Conservation (phyloP, 2,329 filamentous ascomycete species). For the Amauroascus verrucosus region DNA sequence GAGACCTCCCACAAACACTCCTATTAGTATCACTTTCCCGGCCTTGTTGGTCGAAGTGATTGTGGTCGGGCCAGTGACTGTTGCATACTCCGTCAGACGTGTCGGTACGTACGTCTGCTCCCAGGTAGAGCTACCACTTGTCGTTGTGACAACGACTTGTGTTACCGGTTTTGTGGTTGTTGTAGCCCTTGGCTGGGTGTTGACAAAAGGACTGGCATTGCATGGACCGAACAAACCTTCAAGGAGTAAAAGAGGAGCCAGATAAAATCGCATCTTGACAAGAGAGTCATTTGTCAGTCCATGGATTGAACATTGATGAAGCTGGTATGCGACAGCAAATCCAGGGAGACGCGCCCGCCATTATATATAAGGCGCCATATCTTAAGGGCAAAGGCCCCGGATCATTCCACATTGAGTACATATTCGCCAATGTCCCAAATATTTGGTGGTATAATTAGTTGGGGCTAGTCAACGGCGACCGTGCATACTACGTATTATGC, state of each 20-base stretch:
- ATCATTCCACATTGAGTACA: not conserved
- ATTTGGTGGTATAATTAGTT: no score
- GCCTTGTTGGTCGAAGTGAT: conserved; percentile 4
- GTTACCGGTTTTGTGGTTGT: not conserved
- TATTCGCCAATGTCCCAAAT: not conserved
- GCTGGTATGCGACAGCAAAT: no score
- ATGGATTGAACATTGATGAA: not conserved
- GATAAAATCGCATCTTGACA: conserved; percentile 5
- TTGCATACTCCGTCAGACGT: not conserved
- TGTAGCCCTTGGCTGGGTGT: not conserved
- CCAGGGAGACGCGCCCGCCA: not conserved
- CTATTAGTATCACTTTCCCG: not conserved
- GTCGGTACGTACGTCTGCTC: conserved; percentile 4
- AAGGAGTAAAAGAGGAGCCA: not conserved
- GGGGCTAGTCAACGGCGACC: not conserved
- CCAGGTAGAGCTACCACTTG: conserved; percentile 1
- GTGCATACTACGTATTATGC: not conserved
- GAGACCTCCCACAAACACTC: conserved; percentile 5
- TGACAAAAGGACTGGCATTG: not conserved
- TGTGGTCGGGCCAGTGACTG: not conserved
- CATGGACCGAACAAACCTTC: not conserved
- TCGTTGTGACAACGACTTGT: conserved; percentile 3
- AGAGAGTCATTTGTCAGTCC: not conserved
- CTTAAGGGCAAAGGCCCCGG: not conserved
- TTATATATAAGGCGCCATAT: not conserved